Base-by-base conservation (phyloP, 495 filamentous ascomycete species). In the Aspergillus sparsus region DNA sequence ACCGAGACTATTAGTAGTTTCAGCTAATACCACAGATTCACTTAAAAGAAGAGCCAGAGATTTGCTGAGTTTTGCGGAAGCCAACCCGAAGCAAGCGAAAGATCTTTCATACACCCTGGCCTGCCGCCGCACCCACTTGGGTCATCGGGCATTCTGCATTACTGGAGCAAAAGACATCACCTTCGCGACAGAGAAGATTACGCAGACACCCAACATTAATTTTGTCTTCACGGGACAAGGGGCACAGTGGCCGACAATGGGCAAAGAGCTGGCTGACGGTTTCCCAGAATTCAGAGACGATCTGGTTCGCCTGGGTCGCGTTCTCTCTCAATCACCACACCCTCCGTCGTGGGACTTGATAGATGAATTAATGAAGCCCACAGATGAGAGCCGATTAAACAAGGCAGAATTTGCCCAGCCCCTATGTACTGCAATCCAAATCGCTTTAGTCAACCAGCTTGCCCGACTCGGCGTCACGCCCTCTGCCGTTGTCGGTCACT, bases 401-500 rank as follows among this genome's bases (percentile, higher is more conserved):
- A 31, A 69, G 27, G 60, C 69, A 4, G 64, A 71, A 36, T 57
- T 73, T 13, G 66, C 69, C 15, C 81, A 83, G 62, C 67, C 76
- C 0, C 27, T 74, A 8, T 79, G 72, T 27, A 75, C 74, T 5
- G 83, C 83, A 0, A 45, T 88, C 0, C 85, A 87, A 55, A 67
- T 87, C 4, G 82, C 45, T 0, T 32, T 78, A 0, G 65, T 87
- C 0, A 68, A 83, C 34, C 66, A 85, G 3, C 64, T 87, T 0
- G 44, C 32, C 15, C 63, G 64, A n/a, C 70, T 80, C 45, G 76
- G 77, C 0, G 67, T 87, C 4, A 33, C n/a, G 0, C 80, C 83
- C 11, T 58, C 70, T 10, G 72, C 75, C 1, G 82, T 85, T 3
- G 66, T 83, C 10, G 86, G 86, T 6, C 86, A 89, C 66, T 87